phyloP scores from a whole-genome alignment of 352 stramenopile species.

The Phytopythium chamaehyphon region DNA sequence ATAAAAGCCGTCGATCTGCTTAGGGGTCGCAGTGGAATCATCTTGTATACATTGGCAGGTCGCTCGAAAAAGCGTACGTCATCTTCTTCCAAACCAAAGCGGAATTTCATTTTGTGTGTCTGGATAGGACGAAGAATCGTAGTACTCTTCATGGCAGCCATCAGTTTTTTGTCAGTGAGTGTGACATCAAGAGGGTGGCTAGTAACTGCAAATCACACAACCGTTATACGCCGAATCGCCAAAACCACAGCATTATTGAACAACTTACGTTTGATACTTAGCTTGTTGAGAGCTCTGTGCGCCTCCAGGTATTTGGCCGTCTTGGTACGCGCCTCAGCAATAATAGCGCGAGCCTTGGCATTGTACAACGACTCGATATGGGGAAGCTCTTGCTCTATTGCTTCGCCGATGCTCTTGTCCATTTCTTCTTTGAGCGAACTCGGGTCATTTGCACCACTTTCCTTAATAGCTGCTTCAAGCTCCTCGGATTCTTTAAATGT shows the following conservation, averaged over 20 bases:
- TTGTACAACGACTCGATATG: slow-evolving; percentile 45
- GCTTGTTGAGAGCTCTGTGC: slow-evolving; percentile 8
- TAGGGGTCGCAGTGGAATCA: slow-evolving; percentile 40
- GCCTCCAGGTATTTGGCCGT: slow-evolving; percentile 18
- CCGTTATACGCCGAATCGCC: neutral
- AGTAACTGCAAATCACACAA: slow-evolving; percentile 5
- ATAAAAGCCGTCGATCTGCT: slow-evolving; percentile 66
- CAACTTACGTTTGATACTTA: neutral
- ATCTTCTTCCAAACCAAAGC: slow-evolving; percentile 20
- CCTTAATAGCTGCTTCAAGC: slow-evolving; percentile 15
- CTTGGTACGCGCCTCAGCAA: slow-evolving; percentile 36
- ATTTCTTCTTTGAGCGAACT: slow-evolving; percentile 36
- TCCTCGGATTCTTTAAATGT: slow-evolving; percentile 41
- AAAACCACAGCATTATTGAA: neutral
- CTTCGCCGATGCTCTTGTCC: slow-evolving; percentile 31
- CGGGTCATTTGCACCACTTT: slow-evolving; percentile 9
- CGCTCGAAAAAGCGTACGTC: slow-evolving; percentile 12
- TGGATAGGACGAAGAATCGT: slow-evolving; percentile 18
- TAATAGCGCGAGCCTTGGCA: slow-evolving; percentile 41
- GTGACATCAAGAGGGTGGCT: slow-evolving; percentile 13
- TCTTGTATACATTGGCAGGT: slow-evolving; percentile 25
- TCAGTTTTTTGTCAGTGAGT: slow-evolving; percentile 26
- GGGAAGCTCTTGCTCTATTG: slow-evolving; percentile 42
- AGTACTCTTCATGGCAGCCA: slow-evolving; percentile 39
- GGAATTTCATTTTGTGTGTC: slow-evolving; percentile 29